Evolutionary conservation across 306 rosid species (phyloP).

Genomic region (Vigna radiata): DNA sequence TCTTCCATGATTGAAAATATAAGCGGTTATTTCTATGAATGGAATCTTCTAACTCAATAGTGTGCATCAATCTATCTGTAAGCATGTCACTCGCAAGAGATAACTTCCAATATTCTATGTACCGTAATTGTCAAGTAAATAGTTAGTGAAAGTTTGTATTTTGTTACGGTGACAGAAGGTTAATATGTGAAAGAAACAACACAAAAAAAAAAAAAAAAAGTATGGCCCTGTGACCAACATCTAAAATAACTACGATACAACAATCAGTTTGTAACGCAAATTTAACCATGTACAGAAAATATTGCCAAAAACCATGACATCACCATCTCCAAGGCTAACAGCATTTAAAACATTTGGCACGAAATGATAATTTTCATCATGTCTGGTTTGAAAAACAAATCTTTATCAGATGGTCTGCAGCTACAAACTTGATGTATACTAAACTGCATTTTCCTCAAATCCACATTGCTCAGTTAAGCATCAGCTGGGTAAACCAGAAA

Average conservation of each 20-base stretch:
- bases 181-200: neutral
- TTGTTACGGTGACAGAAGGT: neutral
- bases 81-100: neutral
- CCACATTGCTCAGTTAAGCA: neutral
- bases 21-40: no score
- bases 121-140: neutral
- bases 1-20: no score
- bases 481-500: neutral
- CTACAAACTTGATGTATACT: slow-evolving; percentile 29
- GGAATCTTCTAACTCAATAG: neutral
- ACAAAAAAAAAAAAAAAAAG: neutral
- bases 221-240: slow-evolving; percentile 14
- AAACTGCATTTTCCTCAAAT: slow-evolving; percentile 1
- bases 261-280: slow-evolving; percentile 25
- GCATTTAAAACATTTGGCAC: neutral
- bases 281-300: slow-evolving; percentile 21
- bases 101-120: neutral
- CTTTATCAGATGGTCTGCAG: neutral
- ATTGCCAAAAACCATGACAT: slow-evolving; percentile 11
- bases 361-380: neutral
- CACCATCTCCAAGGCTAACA: slow-evolving; percentile 31
- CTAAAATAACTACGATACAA: slow-evolving; percentile 39
- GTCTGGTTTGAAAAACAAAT: neutral
- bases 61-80: neutral
- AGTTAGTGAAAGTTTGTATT: neutral